Conservation (phyloP, 306 rosid genomes). For the Ceratonia siliqua region DNA sequence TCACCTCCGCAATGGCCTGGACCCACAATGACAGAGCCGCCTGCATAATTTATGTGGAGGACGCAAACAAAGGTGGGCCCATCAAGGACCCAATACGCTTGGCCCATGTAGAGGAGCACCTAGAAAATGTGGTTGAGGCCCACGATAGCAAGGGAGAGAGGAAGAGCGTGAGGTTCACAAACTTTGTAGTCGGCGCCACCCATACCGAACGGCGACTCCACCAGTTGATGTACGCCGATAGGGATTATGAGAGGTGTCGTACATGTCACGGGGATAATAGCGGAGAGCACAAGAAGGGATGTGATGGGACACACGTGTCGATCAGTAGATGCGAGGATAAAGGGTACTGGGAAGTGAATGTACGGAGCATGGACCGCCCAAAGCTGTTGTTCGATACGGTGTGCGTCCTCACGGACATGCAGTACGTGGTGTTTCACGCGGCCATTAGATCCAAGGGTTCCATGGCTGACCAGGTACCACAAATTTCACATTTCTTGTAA, state of each 20-base stretch:
- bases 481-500: too few species aligned
- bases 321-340: slow-evolving; percentile 57
- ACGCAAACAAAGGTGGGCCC: slow-evolving; percentile 45
- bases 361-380: slow-evolving; percentile 56
- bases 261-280: slow-evolving; percentile 45
- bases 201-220: slow-evolving; percentile 79
- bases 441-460: slow-evolving; percentile 62
- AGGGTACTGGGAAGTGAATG: slow-evolving; percentile 56
- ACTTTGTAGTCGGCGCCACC: slow-evolving; percentile 46
- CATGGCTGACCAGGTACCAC: slow-evolving; percentile 72
- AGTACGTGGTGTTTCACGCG: slow-evolving; percentile 81
- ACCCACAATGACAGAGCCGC: slow-evolving; percentile 57
- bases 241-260: slow-evolving; percentile 60
- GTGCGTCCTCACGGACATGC: slow-evolving; percentile 74
- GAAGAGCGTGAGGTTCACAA: slow-evolving; percentile 50
- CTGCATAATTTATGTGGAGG: slow-evolving; percentile 51
- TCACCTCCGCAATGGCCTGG: slow-evolving; percentile 56
- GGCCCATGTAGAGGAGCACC: slow-evolving; percentile 47
- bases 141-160: slow-evolving; percentile 44
- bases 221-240: slow-evolving; percentile 71
- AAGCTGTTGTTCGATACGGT: slow-evolving; percentile 78
- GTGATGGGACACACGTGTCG: slow-evolving; percentile 53
- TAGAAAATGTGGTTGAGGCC: slow-evolving; percentile 52
- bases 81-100: slow-evolving; percentile 40
- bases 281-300: slow-evolving; percentile 51